A percentile compares a stretch with the other conserved stretches of the same genome.
Conservation (phyloP, 192 early-diverging fungal genomes). For the Backusella macrospora region DNA sequence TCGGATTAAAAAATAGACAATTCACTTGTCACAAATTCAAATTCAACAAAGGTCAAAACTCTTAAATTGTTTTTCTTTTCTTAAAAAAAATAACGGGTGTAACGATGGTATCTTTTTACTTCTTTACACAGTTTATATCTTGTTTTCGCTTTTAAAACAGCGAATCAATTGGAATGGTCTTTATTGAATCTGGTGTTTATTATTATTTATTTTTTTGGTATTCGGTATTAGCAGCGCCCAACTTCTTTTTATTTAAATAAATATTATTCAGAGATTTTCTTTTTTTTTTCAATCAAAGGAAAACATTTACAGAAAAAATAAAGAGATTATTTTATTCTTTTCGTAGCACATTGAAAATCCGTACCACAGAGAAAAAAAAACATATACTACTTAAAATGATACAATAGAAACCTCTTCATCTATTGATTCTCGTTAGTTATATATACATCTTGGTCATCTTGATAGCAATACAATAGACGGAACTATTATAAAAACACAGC, state of each 20-base stretch:
- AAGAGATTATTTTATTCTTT: neutral
- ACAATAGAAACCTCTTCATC: too few species aligned
- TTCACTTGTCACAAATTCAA: conserved; percentile 14
- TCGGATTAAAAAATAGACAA: conserved; percentile 1
- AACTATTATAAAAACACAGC: too few species aligned
- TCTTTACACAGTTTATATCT: neutral
- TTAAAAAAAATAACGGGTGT: conserved; percentile 15
- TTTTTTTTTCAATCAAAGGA: neutral
- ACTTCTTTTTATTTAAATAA: too few species aligned
- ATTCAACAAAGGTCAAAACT: conserved; percentile 10
- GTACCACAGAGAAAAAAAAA: neutral
- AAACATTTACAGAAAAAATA: neutral
- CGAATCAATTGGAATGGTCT: neutral
- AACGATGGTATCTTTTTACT: neutral
- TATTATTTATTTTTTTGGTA: too few species aligned
- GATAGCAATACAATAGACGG: too few species aligned
- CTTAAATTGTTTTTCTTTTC: conserved; percentile 13
- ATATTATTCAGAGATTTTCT: too few species aligned
- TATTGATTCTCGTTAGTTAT: too few species aligned
- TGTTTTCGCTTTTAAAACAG: neutral
- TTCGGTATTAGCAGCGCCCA: too few species aligned
- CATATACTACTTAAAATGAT: too few species aligned
- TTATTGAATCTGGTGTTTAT: too few species aligned
- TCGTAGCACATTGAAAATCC: conserved; percentile 10
- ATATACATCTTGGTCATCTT: too few species aligned